Conservation (phyloP, 306 rosid genomes). For the Castanospermum australe region DNA sequence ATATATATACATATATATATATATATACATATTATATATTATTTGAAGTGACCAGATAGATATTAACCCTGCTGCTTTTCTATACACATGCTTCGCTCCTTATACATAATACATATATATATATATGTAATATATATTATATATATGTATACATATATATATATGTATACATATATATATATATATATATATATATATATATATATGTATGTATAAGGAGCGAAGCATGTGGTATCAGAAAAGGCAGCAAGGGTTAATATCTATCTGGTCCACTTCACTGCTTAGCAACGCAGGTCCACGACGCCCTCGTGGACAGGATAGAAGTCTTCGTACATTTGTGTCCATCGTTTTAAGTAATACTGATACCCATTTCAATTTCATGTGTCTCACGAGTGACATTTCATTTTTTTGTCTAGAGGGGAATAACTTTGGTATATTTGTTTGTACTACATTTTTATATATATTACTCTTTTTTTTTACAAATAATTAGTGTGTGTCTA, state of each 20-base stretch:
- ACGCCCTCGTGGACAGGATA: constrained; percentile 42
- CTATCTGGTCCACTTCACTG: constrained; percentile 48
- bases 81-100: too few species aligned
- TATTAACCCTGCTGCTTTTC: too few species aligned
- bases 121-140: background rate
- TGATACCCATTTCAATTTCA: constrained; percentile 4
- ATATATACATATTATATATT: background rate
- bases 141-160: background rate
- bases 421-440: background rate
- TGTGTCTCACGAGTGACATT: background rate
- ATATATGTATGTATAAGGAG: constrained; percentile 47
- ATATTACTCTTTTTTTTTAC: background rate
- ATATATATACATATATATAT: background rate
- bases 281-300: constrained; percentile 40
- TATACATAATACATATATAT: too few species aligned
- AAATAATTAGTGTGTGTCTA: background rate
- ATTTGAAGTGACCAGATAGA: too few species aligned
- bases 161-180: background rate
- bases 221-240: constrained; percentile 64
- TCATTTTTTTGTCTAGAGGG: background rate
- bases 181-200: background rate
- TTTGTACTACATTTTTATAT: background rate
- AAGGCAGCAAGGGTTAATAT: constrained; percentile 53
- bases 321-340: background rate
- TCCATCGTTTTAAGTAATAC: constrained; percentile 5